phyloP scores from a whole-genome alignment of 208 protist species.

The Leishmania lainsoni region DNA sequence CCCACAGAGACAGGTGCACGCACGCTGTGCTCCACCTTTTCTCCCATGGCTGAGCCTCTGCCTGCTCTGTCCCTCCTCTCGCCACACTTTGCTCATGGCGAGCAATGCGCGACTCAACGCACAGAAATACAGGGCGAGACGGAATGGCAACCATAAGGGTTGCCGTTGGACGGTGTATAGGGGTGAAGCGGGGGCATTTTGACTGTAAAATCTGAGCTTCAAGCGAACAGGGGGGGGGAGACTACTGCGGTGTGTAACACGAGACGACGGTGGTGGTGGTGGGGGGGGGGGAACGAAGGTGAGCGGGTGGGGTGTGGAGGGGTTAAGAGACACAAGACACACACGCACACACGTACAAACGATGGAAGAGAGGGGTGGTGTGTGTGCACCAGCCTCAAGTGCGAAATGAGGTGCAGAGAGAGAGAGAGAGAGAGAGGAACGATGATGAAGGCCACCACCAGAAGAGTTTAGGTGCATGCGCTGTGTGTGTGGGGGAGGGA shows the following conservation, averaged over 20 bases:
- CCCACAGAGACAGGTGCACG: background rate
- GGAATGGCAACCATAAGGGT: background rate
- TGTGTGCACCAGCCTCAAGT: too few species aligned
- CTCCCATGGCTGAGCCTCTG: background rate
- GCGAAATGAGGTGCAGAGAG: background rate
- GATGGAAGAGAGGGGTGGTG: background rate
- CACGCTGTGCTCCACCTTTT: background rate
- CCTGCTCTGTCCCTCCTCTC: background rate
- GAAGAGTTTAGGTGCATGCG: background rate
- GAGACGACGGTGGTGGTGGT: background rate
- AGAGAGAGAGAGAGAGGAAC: slow-evolving; percentile 1
- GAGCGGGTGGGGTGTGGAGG: too few species aligned
- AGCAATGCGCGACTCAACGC: background rate
- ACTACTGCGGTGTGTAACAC: background rate
- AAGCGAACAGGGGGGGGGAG: too few species aligned
- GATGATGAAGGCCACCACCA: background rate
- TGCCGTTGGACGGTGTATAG: too few species aligned
- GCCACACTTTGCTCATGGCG: background rate
- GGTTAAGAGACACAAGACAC: background rate
- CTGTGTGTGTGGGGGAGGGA: background rate
- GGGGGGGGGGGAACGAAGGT: too few species aligned
- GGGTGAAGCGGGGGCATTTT: too few species aligned
- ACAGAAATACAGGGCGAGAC: background rate
- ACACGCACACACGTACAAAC: background rate
- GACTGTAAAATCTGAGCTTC: too few species aligned